A percentile compares a stretch with the other conserved stretches of the same genome.
These are phyloP conservation scores for Solanum virginianum DNA, from an alignment of 257 asterid genomes.

Conservation along the genomic window DNA sequence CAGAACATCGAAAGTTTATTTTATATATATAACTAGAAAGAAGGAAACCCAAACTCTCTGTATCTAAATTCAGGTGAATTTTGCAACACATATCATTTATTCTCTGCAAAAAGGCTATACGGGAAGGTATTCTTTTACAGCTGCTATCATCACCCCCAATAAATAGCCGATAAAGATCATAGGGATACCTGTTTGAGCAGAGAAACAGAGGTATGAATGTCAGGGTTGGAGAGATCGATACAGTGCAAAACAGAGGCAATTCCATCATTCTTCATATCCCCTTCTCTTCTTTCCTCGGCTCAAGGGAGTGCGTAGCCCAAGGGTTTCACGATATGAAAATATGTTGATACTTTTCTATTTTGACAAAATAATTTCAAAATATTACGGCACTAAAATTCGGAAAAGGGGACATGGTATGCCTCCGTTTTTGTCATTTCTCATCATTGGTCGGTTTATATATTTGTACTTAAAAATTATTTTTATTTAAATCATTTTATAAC, in stretches of 20 bases:
- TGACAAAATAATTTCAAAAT: too few species aligned
- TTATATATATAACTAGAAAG: background rate
- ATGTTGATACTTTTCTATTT: background rate
- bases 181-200: slow-evolving; percentile 23
- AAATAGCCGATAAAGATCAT: background rate
- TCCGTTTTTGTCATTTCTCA: too few species aligned
- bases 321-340: background rate
- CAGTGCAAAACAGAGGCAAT: slow-evolving; percentile 5
- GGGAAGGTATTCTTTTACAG: background rate
- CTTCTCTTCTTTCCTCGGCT: background rate
- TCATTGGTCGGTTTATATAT: too few species aligned
- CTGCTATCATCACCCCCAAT: background rate
- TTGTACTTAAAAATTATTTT: too few species aligned
- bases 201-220: slow-evolving; percentile 14
- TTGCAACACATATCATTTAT: background rate
- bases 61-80: background rate
- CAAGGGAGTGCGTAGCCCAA: background rate
- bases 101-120: background rate
- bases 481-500: too few species aligned
- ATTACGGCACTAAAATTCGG: too few species aligned
- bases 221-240: slow-evolving; percentile 29
- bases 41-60: background rate
- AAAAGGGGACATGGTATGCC: too few species aligned
- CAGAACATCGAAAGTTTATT: background rate
- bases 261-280: background rate